phyloP scores from a whole-genome alignment of 805 yeast species.

The Yamadazyma sp. region DNA sequence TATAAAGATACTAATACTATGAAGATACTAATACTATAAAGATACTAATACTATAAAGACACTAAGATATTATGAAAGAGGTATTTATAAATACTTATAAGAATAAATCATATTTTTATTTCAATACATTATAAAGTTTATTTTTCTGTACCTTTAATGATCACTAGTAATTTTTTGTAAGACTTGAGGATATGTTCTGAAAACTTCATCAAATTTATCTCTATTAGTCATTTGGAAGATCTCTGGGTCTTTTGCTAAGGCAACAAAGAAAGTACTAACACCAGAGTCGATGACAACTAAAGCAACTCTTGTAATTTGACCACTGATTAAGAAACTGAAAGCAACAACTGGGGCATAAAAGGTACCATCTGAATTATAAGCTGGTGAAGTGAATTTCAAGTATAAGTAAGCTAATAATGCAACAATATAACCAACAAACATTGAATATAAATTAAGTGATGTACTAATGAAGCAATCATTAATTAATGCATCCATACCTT shows the following conservation, averaged over 20 bases:
- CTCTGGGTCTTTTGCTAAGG: constrained; percentile 82
- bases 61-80: no score
- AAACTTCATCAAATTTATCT: constrained; percentile 57
- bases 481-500: constrained; percentile 81
- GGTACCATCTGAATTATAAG: constrained; percentile 54
- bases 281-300: constrained; percentile 79
- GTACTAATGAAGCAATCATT: constrained; percentile 81
- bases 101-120: no score
- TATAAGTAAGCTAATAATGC: constrained; percentile 63
- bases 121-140: no score
- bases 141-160: constrained; percentile 22
- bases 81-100: no score
- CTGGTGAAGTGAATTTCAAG: constrained; percentile 65
- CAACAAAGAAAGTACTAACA: constrained; percentile 77
- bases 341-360: constrained; percentile 74
- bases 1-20: no score
- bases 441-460: constrained; percentile 71
- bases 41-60: no score
- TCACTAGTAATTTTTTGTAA: constrained; percentile 47
- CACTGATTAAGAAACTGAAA: constrained; percentile 66
- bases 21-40: no score
- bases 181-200: constrained; percentile 67
- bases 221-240: constrained; percentile 74
- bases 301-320: constrained; percentile 72
- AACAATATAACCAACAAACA: constrained; percentile 64